A percentile compares a stretch with the other conserved stretches of the same genome.
phyloP scores from a whole-genome alignment of 495 filamentous ascomycete genomes.

The Apodospora peruviana region DNA sequence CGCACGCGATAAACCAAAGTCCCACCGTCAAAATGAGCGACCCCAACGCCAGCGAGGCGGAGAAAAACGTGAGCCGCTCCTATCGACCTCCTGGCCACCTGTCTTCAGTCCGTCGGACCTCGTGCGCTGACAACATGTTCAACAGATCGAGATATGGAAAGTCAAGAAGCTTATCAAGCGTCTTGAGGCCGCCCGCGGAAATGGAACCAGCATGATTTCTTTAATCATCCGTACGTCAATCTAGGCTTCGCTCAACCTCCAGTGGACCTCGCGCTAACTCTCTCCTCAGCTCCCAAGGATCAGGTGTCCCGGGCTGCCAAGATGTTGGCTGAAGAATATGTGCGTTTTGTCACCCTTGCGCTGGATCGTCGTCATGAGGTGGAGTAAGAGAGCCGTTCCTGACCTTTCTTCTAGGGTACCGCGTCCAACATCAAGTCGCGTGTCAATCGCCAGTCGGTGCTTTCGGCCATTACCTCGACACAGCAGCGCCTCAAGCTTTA shows the following conservation, averaged over 20 bases:
- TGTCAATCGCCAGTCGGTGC: constrained; percentile 94
- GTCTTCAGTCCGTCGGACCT: constrained; percentile 4
- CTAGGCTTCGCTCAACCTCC: background rate
- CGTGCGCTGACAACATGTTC: constrained; percentile 17
- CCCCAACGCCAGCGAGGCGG: constrained; percentile 82
- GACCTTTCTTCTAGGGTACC: constrained; percentile 63
- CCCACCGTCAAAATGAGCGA: constrained; percentile 71
- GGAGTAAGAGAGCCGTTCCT: constrained; percentile 17
- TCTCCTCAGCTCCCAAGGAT: constrained; percentile 78
- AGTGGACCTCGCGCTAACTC: constrained; percentile 10
- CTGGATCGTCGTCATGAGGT: background rate
- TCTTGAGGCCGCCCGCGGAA: constrained; percentile 85
- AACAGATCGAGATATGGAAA: constrained; percentile 69
- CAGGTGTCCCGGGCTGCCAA: constrained; percentile 93
- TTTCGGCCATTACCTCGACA: constrained; percentile 97
- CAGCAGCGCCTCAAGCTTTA: constrained; percentile 98
- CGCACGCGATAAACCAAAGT: constrained; percentile 5
- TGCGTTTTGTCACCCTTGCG: constrained; percentile 39
- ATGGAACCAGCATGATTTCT: constrained; percentile 98
- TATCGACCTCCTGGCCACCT: constrained; percentile 1
- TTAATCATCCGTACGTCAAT: constrained; percentile 85
- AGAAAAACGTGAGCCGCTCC: constrained; percentile 75
- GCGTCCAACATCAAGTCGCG: constrained; percentile 99
- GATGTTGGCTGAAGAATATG: constrained; percentile 99
- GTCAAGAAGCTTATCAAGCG: constrained; percentile 98